A percentile compares a stretch with the other conserved stretches of the same genome.
These are phyloP conservation scores for Botrytis elliptica DNA, from an alignment of 2,329 filamentous ascomycete species.

Conservation along the genomic window DNA sequence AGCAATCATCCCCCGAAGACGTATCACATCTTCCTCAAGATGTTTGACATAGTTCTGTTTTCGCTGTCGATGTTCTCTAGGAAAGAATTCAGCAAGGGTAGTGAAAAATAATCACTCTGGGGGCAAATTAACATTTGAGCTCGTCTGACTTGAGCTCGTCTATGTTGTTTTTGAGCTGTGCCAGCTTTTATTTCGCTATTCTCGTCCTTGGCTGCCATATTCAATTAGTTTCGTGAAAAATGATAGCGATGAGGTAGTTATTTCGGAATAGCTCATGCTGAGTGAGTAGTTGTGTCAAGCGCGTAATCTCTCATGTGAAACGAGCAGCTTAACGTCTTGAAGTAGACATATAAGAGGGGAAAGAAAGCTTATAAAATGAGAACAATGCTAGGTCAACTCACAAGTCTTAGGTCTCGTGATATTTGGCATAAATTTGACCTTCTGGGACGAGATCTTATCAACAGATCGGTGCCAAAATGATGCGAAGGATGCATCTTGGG, in stretches of 20 bases:
- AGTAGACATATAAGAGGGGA: not conserved
- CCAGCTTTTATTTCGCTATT: constrained; percentile 21
- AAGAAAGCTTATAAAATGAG: not conserved
- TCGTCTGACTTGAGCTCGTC: constrained; percentile 36
- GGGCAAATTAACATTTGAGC: constrained; percentile 33
- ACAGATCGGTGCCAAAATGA: constrained; percentile 24
- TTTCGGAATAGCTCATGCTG: not conserved
- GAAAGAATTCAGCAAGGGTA: not conserved
- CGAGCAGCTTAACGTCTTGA: not conserved
- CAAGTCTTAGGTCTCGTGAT: constrained; percentile 4
- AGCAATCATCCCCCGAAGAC: constrained; percentile 34
- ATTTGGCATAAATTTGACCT: constrained; percentile 23
- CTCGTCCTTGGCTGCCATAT: constrained; percentile 18
- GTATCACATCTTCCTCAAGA: constrained; percentile 35
- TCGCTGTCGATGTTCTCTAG: constrained; percentile 36
- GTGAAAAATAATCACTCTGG: not conserved
- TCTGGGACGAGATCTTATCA: constrained; percentile 22
- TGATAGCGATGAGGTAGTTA: not conserved
- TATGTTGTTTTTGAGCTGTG: constrained; percentile 31
- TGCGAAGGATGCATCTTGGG: constrained; percentile 19
- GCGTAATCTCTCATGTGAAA: not conserved
- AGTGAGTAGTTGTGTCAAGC: not conserved
- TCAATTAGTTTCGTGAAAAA: not conserved
- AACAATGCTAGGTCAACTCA: not conserved
- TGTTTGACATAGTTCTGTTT: constrained; percentile 36